Conservation (phyloP, 163 green algal species). For the Chlorella variabilis region DNA sequence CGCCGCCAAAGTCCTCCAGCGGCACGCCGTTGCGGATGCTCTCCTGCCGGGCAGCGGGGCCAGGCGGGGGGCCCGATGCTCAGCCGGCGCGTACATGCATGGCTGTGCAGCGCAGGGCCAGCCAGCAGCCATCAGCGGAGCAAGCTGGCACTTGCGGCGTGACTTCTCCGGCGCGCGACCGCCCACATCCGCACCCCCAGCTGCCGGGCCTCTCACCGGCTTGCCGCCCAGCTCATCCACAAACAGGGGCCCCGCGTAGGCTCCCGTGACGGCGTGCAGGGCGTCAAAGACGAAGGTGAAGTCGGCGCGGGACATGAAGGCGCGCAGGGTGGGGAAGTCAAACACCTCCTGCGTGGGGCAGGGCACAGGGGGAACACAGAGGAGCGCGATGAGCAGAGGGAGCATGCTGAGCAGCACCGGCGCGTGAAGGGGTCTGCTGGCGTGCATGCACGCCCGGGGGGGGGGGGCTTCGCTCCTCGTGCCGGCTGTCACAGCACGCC, state of each 20-base stretch:
- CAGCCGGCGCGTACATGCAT: too few relatives aligned
- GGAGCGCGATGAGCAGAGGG: background rate
- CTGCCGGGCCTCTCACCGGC: conserved; percentile 3
- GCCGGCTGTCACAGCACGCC: background rate
- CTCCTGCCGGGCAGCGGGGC: background rate
- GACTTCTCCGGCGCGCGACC: too few relatives aligned
- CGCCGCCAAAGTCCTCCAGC: conserved; percentile 93
- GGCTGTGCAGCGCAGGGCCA: too few relatives aligned
- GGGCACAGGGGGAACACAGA: background rate
- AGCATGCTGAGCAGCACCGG: background rate
- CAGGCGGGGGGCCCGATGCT: background rate
- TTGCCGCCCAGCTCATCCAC: conserved; percentile 87
- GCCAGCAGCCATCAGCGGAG: background rate
- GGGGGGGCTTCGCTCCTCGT: too few relatives aligned
- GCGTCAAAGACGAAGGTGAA: conserved; percentile 96
- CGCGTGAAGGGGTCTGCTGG: too few relatives aligned
- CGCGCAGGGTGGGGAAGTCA: conserved; percentile 91
- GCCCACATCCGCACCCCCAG: background rate
- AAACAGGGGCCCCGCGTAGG: conserved; percentile 94
- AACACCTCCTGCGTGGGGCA: conserved; percentile 81
- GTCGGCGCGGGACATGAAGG: conserved; percentile 81
- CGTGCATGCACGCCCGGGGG: too few relatives aligned
- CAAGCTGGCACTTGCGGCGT: too few relatives aligned
- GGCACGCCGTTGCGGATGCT: conserved; percentile 73
- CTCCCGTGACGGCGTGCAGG: conserved; percentile 96